These are phyloP conservation scores for Phycomyces blakesleeanus DNA, from an alignment of 192 early-diverging fungal genomes.

Conservation along the genomic window DNA sequence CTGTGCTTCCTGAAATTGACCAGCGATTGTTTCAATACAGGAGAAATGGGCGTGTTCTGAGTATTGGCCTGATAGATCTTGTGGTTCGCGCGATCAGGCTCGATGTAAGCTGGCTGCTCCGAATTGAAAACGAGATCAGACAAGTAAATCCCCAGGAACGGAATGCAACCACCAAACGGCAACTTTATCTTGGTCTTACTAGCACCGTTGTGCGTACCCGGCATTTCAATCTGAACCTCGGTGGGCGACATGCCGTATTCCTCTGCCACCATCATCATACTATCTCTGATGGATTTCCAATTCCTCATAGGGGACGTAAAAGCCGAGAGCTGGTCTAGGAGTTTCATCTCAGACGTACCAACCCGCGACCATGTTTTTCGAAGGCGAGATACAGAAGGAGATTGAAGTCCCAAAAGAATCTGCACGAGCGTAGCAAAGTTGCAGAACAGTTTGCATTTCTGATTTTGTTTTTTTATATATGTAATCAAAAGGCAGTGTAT, in stretches of 20 bases:
- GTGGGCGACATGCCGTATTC: conserved; percentile 47
- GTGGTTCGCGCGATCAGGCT: conserved; percentile 10
- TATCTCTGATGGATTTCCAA: conserved; percentile 54
- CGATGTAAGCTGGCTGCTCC: conserved; percentile 50
- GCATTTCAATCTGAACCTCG: conserved; percentile 32
- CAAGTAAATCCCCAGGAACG: conserved; percentile 56
- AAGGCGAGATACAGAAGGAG: conserved; percentile 49
- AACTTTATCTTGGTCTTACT: conserved; percentile 22
- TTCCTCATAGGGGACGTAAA: conserved; percentile 54
- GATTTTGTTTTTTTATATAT: not conserved
- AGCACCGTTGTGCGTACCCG: conserved; percentile 9
- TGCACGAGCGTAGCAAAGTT: conserved; percentile 61
- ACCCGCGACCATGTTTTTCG: conserved; percentile 53
- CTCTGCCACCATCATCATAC: conserved; percentile 49
- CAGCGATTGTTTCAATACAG: conserved; percentile 33
- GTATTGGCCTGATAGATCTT: conserved; percentile 8
- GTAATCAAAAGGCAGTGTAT: not conserved
- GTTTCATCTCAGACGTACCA: conserved; percentile 32
- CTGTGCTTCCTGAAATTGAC: conserved; percentile 59
- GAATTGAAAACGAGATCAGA: conserved; percentile 57
- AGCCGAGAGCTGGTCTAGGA: conserved; percentile 45
- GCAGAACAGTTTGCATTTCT: conserved; percentile 55
- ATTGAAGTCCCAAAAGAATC: conserved; percentile 55
- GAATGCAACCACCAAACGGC: conserved; percentile 53
- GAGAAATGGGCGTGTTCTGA: not conserved